A percentile compares a stretch with the other conserved stretches of the same genome.
Evolutionary conservation across 371 early-diverging fungal species (phyloP).

Genomic region (Apophysomyces ossiformis): DNA sequence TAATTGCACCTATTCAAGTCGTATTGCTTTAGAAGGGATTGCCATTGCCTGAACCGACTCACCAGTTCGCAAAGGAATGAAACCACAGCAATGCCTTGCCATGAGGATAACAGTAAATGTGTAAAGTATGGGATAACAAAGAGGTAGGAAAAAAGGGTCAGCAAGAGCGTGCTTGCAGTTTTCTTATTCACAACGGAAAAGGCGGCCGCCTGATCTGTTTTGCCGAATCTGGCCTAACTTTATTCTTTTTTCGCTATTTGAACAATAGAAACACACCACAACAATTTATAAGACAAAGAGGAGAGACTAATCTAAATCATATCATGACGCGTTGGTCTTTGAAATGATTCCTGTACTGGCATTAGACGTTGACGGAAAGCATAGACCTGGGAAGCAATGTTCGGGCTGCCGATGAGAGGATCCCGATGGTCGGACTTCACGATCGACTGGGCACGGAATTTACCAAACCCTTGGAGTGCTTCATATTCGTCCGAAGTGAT

Average conservation of each 20-base stretch:
- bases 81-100: slow-evolving; percentile 7
- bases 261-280: too few species aligned
- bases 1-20: slow-evolving; percentile 30
- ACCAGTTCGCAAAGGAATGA: slow-evolving; percentile 7
- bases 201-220: too few species aligned
- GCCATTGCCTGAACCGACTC: not conserved
- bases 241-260: not conserved
- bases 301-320: not conserved
- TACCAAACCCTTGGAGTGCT: slow-evolving; percentile 49
- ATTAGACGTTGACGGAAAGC: slow-evolving; percentile 38
- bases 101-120: not conserved
- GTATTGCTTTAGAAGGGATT: not conserved
- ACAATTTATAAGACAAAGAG: too few species aligned
- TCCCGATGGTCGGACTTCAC: not conserved
- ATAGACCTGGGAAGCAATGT: slow-evolving; percentile 36
- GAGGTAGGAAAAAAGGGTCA: not conserved
- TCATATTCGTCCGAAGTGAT: slow-evolving; percentile 50
- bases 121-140: not conserved
- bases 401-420: slow-evolving; percentile 23
- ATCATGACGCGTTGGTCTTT: slow-evolving; percentile 19
- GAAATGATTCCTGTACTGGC: slow-evolving; percentile 34
- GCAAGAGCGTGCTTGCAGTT: not conserved
- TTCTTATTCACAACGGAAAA: not conserved
- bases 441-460: slow-evolving; percentile 26
- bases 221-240: too few species aligned